Evolutionary conservation across 768 basidiomycete species (phyloP).

Genomic region (Termitomyces sp.): DNA sequence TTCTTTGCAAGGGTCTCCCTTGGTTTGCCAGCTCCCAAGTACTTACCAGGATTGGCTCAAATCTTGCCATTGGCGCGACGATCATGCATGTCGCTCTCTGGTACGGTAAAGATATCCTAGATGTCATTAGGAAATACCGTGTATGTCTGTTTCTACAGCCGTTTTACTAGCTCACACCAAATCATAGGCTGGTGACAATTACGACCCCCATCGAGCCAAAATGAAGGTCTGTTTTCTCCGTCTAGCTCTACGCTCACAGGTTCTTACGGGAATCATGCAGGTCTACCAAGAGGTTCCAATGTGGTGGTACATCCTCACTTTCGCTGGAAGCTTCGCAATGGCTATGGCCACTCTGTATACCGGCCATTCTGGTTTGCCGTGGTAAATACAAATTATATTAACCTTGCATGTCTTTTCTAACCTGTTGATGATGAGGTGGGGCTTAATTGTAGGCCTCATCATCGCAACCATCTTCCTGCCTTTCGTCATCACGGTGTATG

Average conservation of each 20-base stretch:
- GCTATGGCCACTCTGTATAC: constrained; percentile 55
- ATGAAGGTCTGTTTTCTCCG: constrained; percentile 38
- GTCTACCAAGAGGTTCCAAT: constrained; percentile 39
- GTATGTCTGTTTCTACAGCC: constrained; percentile 16
- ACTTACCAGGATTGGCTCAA: constrained; percentile 34
- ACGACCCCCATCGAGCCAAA: constrained; percentile 55
- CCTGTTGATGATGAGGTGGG: constrained; percentile 33
- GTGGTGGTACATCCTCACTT: constrained; percentile 49
- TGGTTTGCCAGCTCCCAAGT: constrained; percentile 46
- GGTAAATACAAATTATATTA: constrained; percentile 28
- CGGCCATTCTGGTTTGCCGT: constrained; percentile 50
- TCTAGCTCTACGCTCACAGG: neutral
- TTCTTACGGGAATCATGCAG: neutral
- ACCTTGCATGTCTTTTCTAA: neutral
- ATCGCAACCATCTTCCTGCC: constrained; percentile 47
- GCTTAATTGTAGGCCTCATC: constrained; percentile 47
- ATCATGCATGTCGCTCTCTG: constrained; percentile 50
- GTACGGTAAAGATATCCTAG: constrained; percentile 47
- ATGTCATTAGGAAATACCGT: constrained; percentile 39
- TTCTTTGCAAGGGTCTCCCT: constrained; percentile 31
- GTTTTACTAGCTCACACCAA: neutral
- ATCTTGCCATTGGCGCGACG: constrained; percentile 42
- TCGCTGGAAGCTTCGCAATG: constrained; percentile 42
- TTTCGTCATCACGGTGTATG: constrained; percentile 51
- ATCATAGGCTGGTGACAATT: constrained; percentile 27